A percentile compares a stretch with the other conserved stretches of the same genome.
phyloP scores from a whole-genome alignment of 306 rosid genomes.

The Vachellia collinsii region DNA sequence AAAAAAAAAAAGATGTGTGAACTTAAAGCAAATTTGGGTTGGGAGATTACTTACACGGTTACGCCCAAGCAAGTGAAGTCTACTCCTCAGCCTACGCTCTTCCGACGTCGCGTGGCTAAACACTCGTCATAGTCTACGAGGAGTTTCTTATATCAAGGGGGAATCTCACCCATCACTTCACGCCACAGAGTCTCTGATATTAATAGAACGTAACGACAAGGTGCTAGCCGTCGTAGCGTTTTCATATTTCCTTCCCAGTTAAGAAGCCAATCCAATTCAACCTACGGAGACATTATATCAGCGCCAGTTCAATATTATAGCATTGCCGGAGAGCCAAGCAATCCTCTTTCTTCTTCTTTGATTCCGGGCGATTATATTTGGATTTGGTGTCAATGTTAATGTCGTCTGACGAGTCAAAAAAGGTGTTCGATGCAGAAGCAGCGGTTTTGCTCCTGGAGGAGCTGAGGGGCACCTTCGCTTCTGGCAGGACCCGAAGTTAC shows the following conservation, averaged over 20 bases:
- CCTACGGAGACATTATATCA: not conserved
- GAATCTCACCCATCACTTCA: not conserved
- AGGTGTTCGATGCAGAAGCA: slow-evolving; percentile 29
- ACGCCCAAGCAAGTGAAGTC: not conserved
- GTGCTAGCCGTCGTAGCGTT: not conserved
- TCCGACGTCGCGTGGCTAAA: not conserved
- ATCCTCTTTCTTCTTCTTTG: not conserved
- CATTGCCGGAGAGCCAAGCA: not conserved
- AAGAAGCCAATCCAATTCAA: not conserved
- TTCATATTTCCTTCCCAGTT: not conserved
- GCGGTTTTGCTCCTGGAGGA: slow-evolving; percentile 32
- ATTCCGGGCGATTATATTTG: slow-evolving; percentile 3
- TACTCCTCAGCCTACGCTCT: not conserved
- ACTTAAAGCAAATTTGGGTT: too few relatives aligned
- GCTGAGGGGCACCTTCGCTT: slow-evolving; percentile 28
- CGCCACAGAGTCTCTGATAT: not conserved
- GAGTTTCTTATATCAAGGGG: not conserved
- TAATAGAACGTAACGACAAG: not conserved
- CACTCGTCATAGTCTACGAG: not conserved
- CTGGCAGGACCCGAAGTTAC: slow-evolving; percentile 44
- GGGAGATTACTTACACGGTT: not conserved
- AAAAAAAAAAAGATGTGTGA: too few relatives aligned
- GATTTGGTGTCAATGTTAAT: not conserved
- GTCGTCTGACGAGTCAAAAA: slow-evolving; percentile 24
- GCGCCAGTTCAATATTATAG: not conserved